phyloP scores from a whole-genome alignment of 2,329 filamentous ascomycete species.

The Fusarium sp. region DNA sequence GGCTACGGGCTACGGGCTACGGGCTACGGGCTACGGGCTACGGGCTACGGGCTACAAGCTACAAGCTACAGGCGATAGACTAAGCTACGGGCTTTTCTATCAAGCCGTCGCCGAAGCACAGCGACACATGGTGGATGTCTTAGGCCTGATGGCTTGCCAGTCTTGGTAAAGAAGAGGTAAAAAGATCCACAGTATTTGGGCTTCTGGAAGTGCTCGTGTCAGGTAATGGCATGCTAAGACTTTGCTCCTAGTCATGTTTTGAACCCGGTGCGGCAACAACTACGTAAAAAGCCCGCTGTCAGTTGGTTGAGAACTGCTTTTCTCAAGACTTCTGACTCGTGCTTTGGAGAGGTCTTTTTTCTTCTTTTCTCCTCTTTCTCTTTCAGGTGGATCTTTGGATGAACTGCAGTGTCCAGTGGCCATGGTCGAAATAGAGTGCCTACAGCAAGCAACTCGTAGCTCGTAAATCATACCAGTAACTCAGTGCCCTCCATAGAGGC shows the following conservation, averaged over 20 bases:
- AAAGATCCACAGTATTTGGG: slow-evolving; percentile 7
- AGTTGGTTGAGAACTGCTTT: not conserved
- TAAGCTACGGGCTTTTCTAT: not conserved
- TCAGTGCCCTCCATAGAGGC: not conserved
- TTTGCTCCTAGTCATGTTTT: slow-evolving; percentile 29
- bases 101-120: not conserved
- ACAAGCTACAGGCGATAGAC: no score
- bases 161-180: no score
- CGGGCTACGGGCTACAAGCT: no score
- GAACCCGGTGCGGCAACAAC: slow-evolving; percentile 1
- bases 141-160: no score
- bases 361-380: no score
- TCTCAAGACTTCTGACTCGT: not conserved
- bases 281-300: not conserved
- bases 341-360: not conserved
- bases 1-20: no score
- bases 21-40: no score
- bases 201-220: slow-evolving; percentile 32
- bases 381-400: not conserved
- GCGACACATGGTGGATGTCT: not conserved
- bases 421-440: not conserved
- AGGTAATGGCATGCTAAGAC: slow-evolving; percentile 14
- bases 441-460: not conserved
- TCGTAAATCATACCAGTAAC: not conserved
- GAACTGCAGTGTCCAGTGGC: not conserved